phyloP scores from a whole-genome alignment of 1,284 basidiomycete genomes.

The Hymenochaete sp. region DNA sequence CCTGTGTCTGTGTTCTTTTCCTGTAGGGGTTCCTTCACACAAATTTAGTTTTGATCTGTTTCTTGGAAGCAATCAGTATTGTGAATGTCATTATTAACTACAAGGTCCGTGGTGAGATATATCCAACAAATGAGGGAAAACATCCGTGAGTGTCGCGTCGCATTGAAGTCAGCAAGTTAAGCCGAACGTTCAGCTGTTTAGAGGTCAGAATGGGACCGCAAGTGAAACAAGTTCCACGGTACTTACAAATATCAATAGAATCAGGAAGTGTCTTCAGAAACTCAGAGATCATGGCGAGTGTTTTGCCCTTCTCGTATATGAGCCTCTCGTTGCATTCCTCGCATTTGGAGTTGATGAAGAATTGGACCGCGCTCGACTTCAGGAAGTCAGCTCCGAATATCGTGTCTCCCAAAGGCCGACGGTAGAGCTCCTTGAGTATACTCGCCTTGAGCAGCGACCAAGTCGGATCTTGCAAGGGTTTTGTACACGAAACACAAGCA shows the following conservation, averaged over 20 bases:
- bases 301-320: conserved; percentile 17
- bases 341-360: conserved; percentile 17
- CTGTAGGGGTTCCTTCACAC: too few species aligned
- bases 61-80: too few species aligned
- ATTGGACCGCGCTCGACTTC: conserved; percentile 16
- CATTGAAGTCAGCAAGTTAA: too few species aligned
- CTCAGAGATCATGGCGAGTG: conserved; percentile 17
- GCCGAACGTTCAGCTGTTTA: too few species aligned
- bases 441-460: conserved; percentile 17
- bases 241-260: conserved; percentile 13
- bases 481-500: conserved; percentile 13
- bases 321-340: conserved; percentile 17
- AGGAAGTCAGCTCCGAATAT: conserved; percentile 16
- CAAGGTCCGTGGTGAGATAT: too few species aligned
- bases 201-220: too few species aligned
- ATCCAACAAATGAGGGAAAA: too few species aligned
- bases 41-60: too few species aligned
- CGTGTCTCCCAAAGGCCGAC: conserved; percentile 16
- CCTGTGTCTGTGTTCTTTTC: too few species aligned
- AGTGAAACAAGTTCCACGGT: not conserved
- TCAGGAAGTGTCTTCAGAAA: conserved; percentile 16
- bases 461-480: conserved; percentile 14
- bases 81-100: too few species aligned
- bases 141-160: too few species aligned
- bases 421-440: conserved; percentile 15